Evolutionary conservation across 2,329 filamentous ascomycete species (phyloP), one percentile per base, ranked within the genome.

Genomic region (Talaromyces sp.): DNA sequence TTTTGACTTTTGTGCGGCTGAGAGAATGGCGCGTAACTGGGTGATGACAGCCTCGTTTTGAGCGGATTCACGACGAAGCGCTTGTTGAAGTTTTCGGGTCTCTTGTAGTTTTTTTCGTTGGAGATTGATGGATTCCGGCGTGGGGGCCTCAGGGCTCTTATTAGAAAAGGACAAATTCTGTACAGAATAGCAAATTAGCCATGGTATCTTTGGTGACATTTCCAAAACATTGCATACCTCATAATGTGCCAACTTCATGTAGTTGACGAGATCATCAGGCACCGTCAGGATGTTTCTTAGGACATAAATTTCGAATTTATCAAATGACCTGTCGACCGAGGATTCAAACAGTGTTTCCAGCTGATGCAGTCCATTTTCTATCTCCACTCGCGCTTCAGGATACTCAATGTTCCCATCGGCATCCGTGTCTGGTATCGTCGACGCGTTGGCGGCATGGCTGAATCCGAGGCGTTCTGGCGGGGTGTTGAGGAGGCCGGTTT

Each of bases 251-350:
- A 99, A 80, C 58, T 89, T 82, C 65, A 98, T 88, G 86, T 90
- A 97, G 62, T 85, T 84, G 69, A 90, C 79, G 54, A 88, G 80
- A 64, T 93, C 90, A 30, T 88, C 85, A 55, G 85, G 85, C 44
- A 93, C 85, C 47, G 85, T 88, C 65, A 95, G 77, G 67, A 93
- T 90, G 72, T 97, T 97, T 66, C 92, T 83, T 80, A 99, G 82
- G 57, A 92, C 88, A 78, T 93, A 97, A 61, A 99, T 90, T 79
- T 95, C 91, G 69, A 93, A 89, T 65, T 89, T 87, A 79, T 95
- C 91, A 71, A 93, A 93, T 66, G 91, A 90, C 75, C 88, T 90
- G 76, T 95, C 91, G 65, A 93, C 91, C 69, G 87, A 89, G 52
- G 89, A 85, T 75, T 91, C 91, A 30, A 93, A 82, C 9, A 95